Evolutionary conservation across 169 alveolate genomes (phyloP).

Genomic region (Theileria parva): DNA sequence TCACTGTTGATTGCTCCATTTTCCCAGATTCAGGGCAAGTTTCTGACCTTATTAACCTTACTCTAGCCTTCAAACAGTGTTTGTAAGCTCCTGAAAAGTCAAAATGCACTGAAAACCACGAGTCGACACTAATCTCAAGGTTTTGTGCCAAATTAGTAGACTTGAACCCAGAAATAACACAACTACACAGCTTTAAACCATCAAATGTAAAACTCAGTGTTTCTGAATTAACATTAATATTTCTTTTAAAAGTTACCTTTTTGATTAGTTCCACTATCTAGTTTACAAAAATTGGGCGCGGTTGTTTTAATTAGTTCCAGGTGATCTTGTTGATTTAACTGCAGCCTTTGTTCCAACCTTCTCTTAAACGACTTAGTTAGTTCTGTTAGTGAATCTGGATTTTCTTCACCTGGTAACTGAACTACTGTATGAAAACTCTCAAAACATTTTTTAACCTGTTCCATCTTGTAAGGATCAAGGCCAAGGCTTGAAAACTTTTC

Average conservation of each 20-base stretch:
- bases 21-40: background rate
- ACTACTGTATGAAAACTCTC: slow-evolving; percentile 14
- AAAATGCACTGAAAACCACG: slow-evolving; percentile 53
- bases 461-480: slow-evolving; percentile 13
- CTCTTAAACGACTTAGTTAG: background rate
- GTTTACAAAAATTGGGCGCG: background rate
- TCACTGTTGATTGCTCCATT: background rate
- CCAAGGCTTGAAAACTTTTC: slow-evolving; percentile 31
- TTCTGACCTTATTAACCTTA: slow-evolving; percentile 31
- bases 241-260: background rate
- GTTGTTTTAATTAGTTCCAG: slow-evolving; percentile 4
- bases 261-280: background rate
- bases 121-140: slow-evolving; percentile 31
- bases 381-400: background rate
- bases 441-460: slow-evolving; percentile 42
- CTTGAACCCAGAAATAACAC: slow-evolving; percentile 39
- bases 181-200: slow-evolving; percentile 44
- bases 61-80: slow-evolving; percentile 39
- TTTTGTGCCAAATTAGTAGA: slow-evolving; percentile 10
- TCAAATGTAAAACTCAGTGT: slow-evolving; percentile 27
- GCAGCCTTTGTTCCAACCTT: slow-evolving; percentile 15
- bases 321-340: background rate
- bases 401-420: background rate
- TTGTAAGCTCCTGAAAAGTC: slow-evolving; percentile 37
- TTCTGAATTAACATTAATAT: background rate